phyloP scores from a whole-genome alignment of 2,329 filamentous ascomycete genomes.

The Beauveria australis region DNA sequence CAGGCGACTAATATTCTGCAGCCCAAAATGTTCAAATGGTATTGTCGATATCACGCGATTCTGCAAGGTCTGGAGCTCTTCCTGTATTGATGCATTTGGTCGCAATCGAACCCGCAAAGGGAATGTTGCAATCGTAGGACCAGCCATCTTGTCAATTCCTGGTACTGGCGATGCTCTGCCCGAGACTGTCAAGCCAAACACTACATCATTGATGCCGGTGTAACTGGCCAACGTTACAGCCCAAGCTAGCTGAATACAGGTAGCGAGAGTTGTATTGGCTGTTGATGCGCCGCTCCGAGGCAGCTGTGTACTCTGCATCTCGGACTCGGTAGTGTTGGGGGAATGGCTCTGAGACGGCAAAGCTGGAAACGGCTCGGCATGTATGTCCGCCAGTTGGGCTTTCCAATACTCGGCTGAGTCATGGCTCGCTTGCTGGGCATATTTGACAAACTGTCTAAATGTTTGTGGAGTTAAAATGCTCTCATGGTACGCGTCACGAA shows the following conservation, averaged over 20 bases:
- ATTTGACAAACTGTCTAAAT: background rate
- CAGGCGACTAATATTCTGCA: constrained; percentile 47
- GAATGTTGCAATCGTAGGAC: constrained; percentile 21
- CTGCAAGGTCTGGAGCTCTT: background rate
- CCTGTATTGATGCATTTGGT: background rate
- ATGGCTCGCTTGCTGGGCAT: background rate
- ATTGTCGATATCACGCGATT: background rate
- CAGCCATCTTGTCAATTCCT: constrained; percentile 9
- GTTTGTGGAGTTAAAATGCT: background rate
- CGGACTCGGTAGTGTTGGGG: constrained; percentile 6
- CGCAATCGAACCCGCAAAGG: constrained; percentile 10
- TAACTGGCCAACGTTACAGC: constrained; percentile 4
- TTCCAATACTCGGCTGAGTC: background rate
- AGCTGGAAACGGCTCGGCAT: constrained; percentile 31
- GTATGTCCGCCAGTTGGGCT: constrained; percentile 12
- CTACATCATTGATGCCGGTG: constrained; percentile 9
- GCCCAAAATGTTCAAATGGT: constrained; percentile 43
- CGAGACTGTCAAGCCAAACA: constrained; percentile 10
- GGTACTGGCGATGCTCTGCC: constrained; percentile 10
- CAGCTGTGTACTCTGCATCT: background rate
- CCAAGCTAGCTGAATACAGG: constrained; percentile 13
- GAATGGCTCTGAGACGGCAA: constrained; percentile 22
- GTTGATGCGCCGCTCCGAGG: background rate
- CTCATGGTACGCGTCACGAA: background rate
- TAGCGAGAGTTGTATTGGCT: constrained; percentile 27